These are phyloP conservation scores for Ophiostoma himal-ulmi DNA, from an alignment of 2,329 filamentous ascomycete genomes.

Conservation along the genomic window DNA sequence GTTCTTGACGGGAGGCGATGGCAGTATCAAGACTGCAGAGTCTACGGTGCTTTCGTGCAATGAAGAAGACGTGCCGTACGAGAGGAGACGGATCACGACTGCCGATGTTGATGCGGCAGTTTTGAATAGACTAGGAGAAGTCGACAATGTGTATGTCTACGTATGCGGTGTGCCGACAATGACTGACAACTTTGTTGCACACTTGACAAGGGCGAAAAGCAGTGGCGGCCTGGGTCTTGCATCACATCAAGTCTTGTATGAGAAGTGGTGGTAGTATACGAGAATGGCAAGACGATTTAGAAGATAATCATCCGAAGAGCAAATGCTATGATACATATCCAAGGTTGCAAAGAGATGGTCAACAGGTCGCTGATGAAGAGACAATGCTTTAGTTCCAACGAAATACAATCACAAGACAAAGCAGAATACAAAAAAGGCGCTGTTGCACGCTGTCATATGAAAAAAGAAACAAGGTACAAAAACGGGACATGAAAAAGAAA, in stretches of 20 bases:
- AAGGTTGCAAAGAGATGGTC: background rate
- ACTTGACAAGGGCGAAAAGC: constrained; percentile 33
- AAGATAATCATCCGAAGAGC: background rate
- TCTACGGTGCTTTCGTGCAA: constrained; percentile 18
- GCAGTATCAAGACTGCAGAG: background rate
- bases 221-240: constrained; percentile 29
- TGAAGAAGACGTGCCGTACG: constrained; percentile 31
- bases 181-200: constrained; percentile 59
- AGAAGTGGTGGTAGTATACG: constrained; percentile 37
- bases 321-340: background rate
- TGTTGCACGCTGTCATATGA: background rate
- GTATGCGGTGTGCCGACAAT: constrained; percentile 63
- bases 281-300: background rate
- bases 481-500: background rate
- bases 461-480: background rate
- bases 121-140: background rate
- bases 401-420: background rate
- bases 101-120: constrained; percentile 41
- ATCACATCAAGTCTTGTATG: constrained; percentile 32
- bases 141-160: constrained; percentile 43
- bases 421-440: background rate
- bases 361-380: background rate
- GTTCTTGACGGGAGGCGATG: constrained; percentile 38
- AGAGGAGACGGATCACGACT: constrained; percentile 39
- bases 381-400: background rate